These are phyloP conservation scores for Teratosphaeria pseudoeucalypti DNA, from an alignment of 2,329 filamentous ascomycete species.

Conservation along the genomic window DNA sequence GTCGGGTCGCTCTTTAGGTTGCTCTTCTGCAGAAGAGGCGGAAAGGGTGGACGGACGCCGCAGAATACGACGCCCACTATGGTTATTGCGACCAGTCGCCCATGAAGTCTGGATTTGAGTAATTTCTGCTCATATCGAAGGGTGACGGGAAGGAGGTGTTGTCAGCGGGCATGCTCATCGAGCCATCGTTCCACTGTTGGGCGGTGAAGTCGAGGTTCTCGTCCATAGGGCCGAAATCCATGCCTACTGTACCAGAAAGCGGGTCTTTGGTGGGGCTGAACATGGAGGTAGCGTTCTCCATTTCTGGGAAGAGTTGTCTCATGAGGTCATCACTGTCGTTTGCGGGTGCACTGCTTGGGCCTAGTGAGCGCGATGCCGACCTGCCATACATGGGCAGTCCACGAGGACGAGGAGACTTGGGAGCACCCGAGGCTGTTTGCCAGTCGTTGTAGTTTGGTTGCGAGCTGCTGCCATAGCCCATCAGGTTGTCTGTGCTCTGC, in stretches of 20 bases:
- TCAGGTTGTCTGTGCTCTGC: not conserved
- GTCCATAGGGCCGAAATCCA: conserved; percentile 12
- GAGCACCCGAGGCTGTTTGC: conserved; percentile 7
- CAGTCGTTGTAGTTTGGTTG: conserved; percentile 11
- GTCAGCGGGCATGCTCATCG: conserved; percentile 22
- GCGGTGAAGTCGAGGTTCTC: conserved; percentile 14
- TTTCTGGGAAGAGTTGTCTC: conserved; percentile 23
- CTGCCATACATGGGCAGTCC: conserved; percentile 9
- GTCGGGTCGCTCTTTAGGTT: not conserved
- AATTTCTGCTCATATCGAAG: conserved; percentile 21
- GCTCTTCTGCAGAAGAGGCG: not conserved
- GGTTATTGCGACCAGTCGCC: conserved; percentile 21
- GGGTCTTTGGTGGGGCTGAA: conserved; percentile 8
- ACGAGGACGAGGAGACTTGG: conserved; percentile 5
- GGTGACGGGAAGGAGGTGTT: conserved; percentile 13
- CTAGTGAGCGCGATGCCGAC: conserved; percentile 19
- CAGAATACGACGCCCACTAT: conserved; percentile 4
- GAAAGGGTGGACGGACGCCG: conserved; percentile 5
- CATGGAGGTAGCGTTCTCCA: conserved; percentile 15
- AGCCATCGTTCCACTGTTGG: conserved; percentile 25
- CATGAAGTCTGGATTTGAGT: conserved; percentile 14
- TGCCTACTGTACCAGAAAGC: conserved; percentile 4
- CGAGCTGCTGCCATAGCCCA: conserved; percentile 10
- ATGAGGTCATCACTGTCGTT: conserved; percentile 18
- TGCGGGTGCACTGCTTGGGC: conserved; percentile 16